Evolutionary conservation across 2,329 filamentous ascomycete genomes (phyloP), one percentile per base, ranked within the genome.

Genomic region (Penicillium glabrum): DNA sequence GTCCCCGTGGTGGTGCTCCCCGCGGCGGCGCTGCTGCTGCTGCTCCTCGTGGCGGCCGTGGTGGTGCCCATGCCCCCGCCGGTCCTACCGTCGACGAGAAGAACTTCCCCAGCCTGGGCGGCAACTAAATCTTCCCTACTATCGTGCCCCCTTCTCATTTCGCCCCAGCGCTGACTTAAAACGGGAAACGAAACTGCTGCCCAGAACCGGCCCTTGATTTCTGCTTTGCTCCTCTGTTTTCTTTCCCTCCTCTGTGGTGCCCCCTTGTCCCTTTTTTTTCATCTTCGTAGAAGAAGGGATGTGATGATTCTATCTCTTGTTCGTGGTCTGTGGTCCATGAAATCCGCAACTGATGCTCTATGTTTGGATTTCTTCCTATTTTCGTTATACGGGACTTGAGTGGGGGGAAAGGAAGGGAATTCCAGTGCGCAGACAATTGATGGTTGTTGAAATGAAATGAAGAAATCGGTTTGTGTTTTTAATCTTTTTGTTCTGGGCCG

Each of bases 51-150:
- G 63, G 60, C 56, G 58, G 51, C 27, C 39, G 50, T 46, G 79
- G 79, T 63, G 78, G 76, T 61, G 71, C 70, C 57, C 58, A 56
- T 33, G 51, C 79, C 57, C 77, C 64, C 41, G 58, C 63, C 51
- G 67, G 68, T 53, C 65, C 69, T 63, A 70, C 72, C 63, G 74
- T 77, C 56, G 75, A 77, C 65, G 75, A 77, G 69, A 76, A 76
- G 72, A 77, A 77, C 73, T 77, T 77, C 72, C 75, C 75, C 66
- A 74, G 68, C 68, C 73, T 77, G 61, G 75, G 75, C 60, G 67
- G 65, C 63, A 75, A 75, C 71, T 76, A 73, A 72, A 64, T 56
- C 43, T 29, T 51, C 53, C 54, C 55, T 37, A 31, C 33, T 16
- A n/a, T 33, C 37, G 27, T 47, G 41, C 39, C 9, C 35, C 46